Percentiles rank a stretch among this genome's conserved stretches.
phyloP scores from a whole-genome alignment of 1,284 basidiomycete genomes.

The Coniferiporia sulphurascens region DNA sequence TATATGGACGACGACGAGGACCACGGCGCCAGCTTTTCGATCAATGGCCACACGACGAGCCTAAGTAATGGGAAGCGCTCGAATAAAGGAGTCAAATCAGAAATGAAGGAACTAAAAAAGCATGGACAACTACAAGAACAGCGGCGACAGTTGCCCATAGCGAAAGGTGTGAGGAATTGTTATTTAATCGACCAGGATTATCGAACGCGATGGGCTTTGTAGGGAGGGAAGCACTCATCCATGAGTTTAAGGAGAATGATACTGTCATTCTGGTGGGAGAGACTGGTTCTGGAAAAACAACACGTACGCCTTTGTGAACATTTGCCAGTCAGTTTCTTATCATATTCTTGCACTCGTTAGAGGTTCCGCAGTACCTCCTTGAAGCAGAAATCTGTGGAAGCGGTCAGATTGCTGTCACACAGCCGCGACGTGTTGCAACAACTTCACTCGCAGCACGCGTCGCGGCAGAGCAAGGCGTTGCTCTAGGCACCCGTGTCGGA shows the following conservation, averaged over 20 bases:
- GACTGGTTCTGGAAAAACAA: constrained; percentile 98
- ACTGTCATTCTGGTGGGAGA: constrained; percentile 92
- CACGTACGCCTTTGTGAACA: constrained; percentile 54
- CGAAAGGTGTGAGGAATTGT: constrained; percentile 46
- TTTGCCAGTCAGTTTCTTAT: constrained; percentile 14
- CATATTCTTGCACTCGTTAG: constrained; percentile 36
- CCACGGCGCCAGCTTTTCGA: constrained; percentile 16
- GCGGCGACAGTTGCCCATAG: constrained; percentile 72
- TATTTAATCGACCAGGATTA: constrained; percentile 3
- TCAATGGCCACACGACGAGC: constrained; percentile 13
- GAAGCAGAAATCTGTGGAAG: constrained; percentile 59
- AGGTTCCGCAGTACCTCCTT: constrained; percentile 88
- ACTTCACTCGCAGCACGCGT: constrained; percentile 91
- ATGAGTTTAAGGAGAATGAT: constrained; percentile 74
- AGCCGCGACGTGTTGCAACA: constrained; percentile 91
- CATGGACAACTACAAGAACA: constrained; percentile 46
- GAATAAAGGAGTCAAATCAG: constrained; percentile 8
- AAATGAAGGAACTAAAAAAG: constrained; percentile 13
- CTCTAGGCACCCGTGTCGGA: constrained; percentile 75
- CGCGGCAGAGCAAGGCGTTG: constrained; percentile 73
- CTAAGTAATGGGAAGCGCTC: constrained; percentile 20
- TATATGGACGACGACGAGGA: constrained; percentile 30
- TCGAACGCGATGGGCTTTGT: constrained; percentile 14
- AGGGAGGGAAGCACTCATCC: constrained; percentile 75
- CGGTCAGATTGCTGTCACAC: constrained; percentile 82